A percentile compares a stretch with the other conserved stretches of the same genome.
These are phyloP conservation scores for Daldinia bambusicola DNA, from an alignment of 495 filamentous ascomycete genomes.

Conservation along the genomic window DNA sequence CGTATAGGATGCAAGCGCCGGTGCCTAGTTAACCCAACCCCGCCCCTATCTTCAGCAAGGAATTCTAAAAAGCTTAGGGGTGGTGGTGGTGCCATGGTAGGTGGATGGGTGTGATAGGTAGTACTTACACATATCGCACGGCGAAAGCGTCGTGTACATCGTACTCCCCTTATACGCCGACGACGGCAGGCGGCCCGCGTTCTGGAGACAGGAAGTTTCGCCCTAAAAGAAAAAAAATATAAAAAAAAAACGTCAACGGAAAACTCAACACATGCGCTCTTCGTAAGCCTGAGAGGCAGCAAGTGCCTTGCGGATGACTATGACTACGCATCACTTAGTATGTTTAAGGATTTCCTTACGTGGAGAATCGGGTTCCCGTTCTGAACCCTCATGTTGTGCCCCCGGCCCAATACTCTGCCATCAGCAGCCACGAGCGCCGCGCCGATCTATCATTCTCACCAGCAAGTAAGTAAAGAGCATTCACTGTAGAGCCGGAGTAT, in stretches of 20 bases:
- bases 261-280: too few relatives aligned
- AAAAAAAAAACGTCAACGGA: too few relatives aligned
- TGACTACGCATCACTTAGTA: too few relatives aligned
- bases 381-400: slow-evolving; percentile 85
- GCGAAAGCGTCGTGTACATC: slow-evolving; percentile 89
- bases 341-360: slow-evolving; percentile 64
- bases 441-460: slow-evolving; percentile 64
- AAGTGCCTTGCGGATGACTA: too few relatives aligned
- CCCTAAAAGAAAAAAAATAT: slow-evolving; percentile 64
- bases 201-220: slow-evolving; percentile 82
- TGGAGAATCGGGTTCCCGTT: slow-evolving; percentile 79
- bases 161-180: slow-evolving; percentile 75
- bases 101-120: too few relatives aligned
- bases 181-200: slow-evolving; percentile 78
- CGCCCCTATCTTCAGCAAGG: background rate
- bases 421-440: slow-evolving; percentile 76
- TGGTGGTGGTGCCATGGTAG: too few relatives aligned
- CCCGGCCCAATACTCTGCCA: slow-evolving; percentile 79
- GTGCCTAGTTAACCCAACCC: slow-evolving; percentile 50
- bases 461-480: too few relatives aligned
- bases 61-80: background rate
- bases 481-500: too few relatives aligned
- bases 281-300: too few relatives aligned
- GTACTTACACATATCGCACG: slow-evolving; percentile 83
- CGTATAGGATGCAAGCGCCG: slow-evolving; percentile 83